These are phyloP conservation scores for Apostasia shenzhenica DNA, from an alignment of 106 monocot species.

Conservation along the genomic window DNA sequence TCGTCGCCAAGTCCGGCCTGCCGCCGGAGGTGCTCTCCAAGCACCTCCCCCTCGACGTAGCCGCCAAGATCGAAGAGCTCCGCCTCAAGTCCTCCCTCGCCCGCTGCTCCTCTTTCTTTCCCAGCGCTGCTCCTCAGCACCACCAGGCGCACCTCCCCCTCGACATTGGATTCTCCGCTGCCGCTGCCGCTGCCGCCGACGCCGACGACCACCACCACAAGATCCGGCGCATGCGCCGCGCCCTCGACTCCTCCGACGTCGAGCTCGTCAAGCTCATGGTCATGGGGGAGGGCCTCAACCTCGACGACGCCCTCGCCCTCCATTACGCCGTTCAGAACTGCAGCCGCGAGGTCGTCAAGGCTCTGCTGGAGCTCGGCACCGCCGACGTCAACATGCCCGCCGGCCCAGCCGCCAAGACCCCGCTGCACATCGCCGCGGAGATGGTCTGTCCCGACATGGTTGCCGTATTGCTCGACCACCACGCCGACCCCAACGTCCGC, in stretches of 20 bases:
- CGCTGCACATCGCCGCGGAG: constrained; percentile 86
- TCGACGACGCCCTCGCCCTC: constrained; percentile 82
- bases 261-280: constrained; percentile 98
- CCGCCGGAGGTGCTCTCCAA: constrained; percentile 92
- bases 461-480: constrained; percentile 89
- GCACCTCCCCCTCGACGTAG: constrained; percentile 81
- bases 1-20: constrained; percentile 92
- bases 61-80: constrained; percentile 80
- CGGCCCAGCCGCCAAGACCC: constrained; percentile 73
- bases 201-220: constrained; percentile 65
- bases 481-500: constrained; percentile 88
- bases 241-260: constrained; percentile 86
- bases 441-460: constrained; percentile 99
- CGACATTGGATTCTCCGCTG: constrained; percentile 4
- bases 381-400: constrained; percentile 89
- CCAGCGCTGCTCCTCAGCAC: not conserved
- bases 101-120: constrained; percentile 1
- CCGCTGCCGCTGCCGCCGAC: constrained; percentile 16
- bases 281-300: constrained; percentile 93
- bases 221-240: constrained; percentile 22
- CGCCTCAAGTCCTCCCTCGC: constrained; percentile 72
- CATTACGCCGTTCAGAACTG: constrained; percentile 93
- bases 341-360: constrained; percentile 90
- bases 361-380: constrained; percentile 85
- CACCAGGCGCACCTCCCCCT: not conserved